Conservation (phyloP, 1,139 yeast species). For the Candida sp. region DNA sequence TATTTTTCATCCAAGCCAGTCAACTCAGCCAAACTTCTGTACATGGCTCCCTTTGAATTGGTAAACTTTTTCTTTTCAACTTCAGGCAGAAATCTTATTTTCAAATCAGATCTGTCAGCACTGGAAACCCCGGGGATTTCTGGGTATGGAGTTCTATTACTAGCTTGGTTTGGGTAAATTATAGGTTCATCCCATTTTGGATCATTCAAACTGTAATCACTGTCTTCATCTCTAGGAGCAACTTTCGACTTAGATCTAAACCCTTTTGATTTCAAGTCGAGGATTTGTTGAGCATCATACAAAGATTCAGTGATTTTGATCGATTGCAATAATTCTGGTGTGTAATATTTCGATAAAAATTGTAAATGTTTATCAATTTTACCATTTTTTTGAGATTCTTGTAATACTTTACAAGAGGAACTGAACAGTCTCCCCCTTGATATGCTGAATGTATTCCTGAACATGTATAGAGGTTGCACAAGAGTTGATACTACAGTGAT, state of each 20-base stretch:
- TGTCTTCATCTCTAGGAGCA: conserved; percentile 22
- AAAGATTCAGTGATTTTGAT: conserved; percentile 77
- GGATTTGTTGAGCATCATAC: conserved; percentile 59
- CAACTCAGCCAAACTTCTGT: conserved; percentile 54
- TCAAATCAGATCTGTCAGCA: conserved; percentile 40
- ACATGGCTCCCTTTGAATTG: conserved; percentile 36
- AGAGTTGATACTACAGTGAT: background rate
- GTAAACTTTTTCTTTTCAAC: conserved; percentile 10
- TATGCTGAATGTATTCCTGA: conserved; percentile 1
- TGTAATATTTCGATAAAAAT: conserved; percentile 65
- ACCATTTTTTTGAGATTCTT: conserved; percentile 1
- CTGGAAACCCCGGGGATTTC: conserved; percentile 38
- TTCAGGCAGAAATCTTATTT: conserved; percentile 29
- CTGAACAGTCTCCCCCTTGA: conserved; percentile 1
- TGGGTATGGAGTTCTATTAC: conserved; percentile 39
- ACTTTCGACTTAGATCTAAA: conserved; percentile 27
- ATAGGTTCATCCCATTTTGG: conserved; percentile 49
- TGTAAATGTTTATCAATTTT: conserved; percentile 48
- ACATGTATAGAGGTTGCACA: background rate
- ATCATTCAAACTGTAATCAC: conserved; percentile 33
- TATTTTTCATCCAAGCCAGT: conserved; percentile 75
- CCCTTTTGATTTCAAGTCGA: conserved; percentile 32
- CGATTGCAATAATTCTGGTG: conserved; percentile 74
- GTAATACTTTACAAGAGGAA: background rate
- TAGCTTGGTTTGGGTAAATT: conserved; percentile 44